Percentiles rank a stretch among this genome's conserved stretches.
These are phyloP conservation scores for Geotrichum macrosporum DNA, from an alignment of 1,139 yeast genomes.

Conservation along the genomic window DNA sequence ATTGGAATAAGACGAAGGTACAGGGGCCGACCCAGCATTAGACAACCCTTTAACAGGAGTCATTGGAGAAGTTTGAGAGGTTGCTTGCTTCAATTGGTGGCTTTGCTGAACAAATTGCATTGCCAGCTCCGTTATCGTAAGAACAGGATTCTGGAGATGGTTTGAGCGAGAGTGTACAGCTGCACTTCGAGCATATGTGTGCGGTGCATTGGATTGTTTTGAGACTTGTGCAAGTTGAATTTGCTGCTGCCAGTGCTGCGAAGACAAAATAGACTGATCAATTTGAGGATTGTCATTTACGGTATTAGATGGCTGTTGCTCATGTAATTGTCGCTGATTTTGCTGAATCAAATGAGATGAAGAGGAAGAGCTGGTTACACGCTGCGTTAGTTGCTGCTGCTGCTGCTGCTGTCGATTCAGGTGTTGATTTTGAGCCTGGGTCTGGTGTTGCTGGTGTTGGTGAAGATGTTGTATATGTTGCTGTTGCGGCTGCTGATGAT, in stretches of 20 bases:
- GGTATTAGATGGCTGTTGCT: conserved; percentile 11
- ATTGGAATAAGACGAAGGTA: conserved; percentile 3
- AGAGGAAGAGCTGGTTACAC: background rate
- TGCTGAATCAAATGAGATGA: conserved; percentile 20
- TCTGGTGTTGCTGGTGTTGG: conserved; percentile 3
- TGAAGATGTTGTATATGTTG: no score
- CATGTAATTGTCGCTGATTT: conserved; percentile 27
- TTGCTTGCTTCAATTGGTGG: conserved; percentile 22
- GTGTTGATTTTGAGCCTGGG: no score
- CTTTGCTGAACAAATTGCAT: conserved; percentile 37
- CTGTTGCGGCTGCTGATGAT: no score
- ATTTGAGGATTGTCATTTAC: no score
- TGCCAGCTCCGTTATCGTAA: conserved; percentile 39
- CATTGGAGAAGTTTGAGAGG: conserved; percentile 31
- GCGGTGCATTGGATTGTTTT: conserved; percentile 68
- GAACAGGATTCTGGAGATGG: conserved; percentile 24
- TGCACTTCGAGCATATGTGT: conserved; percentile 87
- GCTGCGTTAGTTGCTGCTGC: no score
- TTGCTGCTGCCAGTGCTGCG: conserved; percentile 85
- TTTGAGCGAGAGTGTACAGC: conserved; percentile 60
- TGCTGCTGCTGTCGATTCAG: no score
- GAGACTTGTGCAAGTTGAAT: conserved; percentile 73
- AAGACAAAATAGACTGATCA: no score
- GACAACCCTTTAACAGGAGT: conserved; percentile 29
- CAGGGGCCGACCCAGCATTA: conserved; percentile 9